These are phyloP conservation scores for Russula griseocarnosa DNA, from an alignment of 768 basidiomycete genomes.

Conservation along the genomic window DNA sequence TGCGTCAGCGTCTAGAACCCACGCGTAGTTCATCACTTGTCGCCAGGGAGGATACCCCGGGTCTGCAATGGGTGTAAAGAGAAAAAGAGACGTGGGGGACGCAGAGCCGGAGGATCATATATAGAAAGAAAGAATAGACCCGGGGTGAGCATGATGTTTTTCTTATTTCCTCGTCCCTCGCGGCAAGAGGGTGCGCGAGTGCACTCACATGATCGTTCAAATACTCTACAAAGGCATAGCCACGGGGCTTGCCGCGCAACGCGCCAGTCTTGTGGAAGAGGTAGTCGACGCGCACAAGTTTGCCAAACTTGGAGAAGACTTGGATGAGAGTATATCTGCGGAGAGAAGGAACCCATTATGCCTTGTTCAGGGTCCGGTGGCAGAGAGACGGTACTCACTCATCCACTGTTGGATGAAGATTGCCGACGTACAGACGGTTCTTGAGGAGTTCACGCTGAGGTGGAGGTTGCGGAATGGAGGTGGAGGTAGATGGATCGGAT, in stretches of 20 bases:
- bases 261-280: slow-evolving; percentile 92
- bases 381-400: slow-evolving; percentile 50
- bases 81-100: background rate
- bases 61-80: slow-evolving; percentile 17
- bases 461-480: slow-evolving; percentile 25
- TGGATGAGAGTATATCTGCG: slow-evolving; percentile 82
- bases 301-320: slow-evolving; percentile 88
- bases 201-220: slow-evolving; percentile 64
- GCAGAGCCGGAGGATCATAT: slow-evolving; percentile 26
- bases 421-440: slow-evolving; percentile 87
- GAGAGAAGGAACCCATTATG: slow-evolving; percentile 7
- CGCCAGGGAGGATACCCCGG: slow-evolving; percentile 27
- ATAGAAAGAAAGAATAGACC: slow-evolving; percentile 35
- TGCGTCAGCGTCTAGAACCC: slow-evolving; percentile 3
- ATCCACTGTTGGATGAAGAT: slow-evolving; percentile 80
- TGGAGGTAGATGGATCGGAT: slow-evolving; percentile 17
- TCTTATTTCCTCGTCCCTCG: slow-evolving; percentile 17
- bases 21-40: background rate
- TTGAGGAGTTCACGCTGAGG: slow-evolving; percentile 40
- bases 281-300: slow-evolving; percentile 88
- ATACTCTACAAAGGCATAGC: slow-evolving; percentile 94
- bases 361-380: background rate
- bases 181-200: slow-evolving; percentile 20
- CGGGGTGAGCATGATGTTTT: slow-evolving; percentile 43
- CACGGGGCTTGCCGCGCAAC: slow-evolving; percentile 86